Base-by-base conservation (phyloP, 495 filamentous ascomycete genomes). In the Geopyxis carbonaria region DNA sequence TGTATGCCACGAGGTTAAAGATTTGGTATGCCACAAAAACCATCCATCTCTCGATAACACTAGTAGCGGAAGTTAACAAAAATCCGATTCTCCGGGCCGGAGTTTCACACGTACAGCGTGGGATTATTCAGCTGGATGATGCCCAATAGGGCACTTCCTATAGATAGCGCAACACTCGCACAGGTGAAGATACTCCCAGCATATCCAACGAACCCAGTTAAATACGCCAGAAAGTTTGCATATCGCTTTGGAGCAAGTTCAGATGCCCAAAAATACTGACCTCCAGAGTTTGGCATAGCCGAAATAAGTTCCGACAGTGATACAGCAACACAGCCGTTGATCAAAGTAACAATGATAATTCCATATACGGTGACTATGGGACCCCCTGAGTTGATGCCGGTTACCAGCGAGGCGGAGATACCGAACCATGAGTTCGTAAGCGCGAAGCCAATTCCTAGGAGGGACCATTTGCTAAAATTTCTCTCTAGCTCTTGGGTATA, bases 391-490 rank as follows among this genome's bases (percentile, higher is more conserved):
- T 60, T 69, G 57, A 76, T 73, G 28, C 69, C 70, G 2, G 71
- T 73, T 31, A 69, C 60, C 28, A 78, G 48, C 11, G 67, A 68
- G 10, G 66, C 65, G 1, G 65, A 67, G 40, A 77, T 71, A 24
- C 66, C 73, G 47, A 72, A 72, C 73, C 72, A 76, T 5, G 70
- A 73, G 51, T 77, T 75, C 30, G 71, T 72, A 42, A 77, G 62
- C 19, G 65, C 68, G 60, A 75, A 76, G 22, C 69, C 66, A 23
- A 72, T 64, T 20, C 70, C 72, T 3, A 76, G 61, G 13, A 76
- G 59, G 3, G 66, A 67, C 49, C 67, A 62, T 41, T 70, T 60
- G 19, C 61, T 66, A 55, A 72, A 75, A 43, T 75, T 72, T 40
- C 72, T 64, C 38, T 63, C 57, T 57, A 75, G 59, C 31, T 71